Evolutionary conservation across 2,329 filamentous ascomycete species (phyloP).

Genomic region (Torrubiella hemipterigena): DNA sequence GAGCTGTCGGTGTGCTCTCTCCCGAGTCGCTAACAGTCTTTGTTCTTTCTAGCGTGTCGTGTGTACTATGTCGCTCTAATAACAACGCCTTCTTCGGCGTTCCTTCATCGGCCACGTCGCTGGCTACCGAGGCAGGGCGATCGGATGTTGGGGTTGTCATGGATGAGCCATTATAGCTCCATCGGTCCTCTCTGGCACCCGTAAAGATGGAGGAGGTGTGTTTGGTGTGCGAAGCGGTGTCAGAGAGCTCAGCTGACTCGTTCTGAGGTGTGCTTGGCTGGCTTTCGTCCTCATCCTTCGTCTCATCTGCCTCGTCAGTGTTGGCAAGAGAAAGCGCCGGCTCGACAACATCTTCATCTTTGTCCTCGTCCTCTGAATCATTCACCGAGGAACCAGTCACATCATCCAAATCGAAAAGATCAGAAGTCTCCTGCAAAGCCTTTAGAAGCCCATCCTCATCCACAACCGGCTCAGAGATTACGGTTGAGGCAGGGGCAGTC

Average conservation of each 20-base stretch:
- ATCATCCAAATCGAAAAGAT: too few species aligned
- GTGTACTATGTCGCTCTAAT: too few species aligned
- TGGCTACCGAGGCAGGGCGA: conserved; percentile 18
- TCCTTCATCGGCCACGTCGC: conserved; percentile 18
- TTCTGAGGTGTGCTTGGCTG: conserved; percentile 8
- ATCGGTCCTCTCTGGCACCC: conserved; percentile 22
- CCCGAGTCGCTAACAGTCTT: conserved; percentile 4
- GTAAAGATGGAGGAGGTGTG: conserved; percentile 26
- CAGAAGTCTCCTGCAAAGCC: too few species aligned
- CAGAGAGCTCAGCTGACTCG: conserved; percentile 15
- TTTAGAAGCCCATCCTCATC: too few species aligned
- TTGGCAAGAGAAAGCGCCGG: conserved; percentile 6
- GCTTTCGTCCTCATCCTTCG: conserved; percentile 4
- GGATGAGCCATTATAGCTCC: conserved; percentile 23
- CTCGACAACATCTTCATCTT: conserved; percentile 5
- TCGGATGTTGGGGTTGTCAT: conserved; percentile 26
- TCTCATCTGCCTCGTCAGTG: conserved; percentile 4
- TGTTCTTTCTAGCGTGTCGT: too few species aligned
- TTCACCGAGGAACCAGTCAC: too few species aligned
- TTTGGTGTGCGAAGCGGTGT: conserved; percentile 17
- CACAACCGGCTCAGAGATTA: too few species aligned
- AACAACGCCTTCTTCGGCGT: conserved; percentile 21
- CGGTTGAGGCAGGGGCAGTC: too few species aligned
- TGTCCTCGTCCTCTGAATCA: too few species aligned
- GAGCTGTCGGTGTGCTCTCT: conserved; percentile 3